These are phyloP conservation scores for Starmerella scarabaei DNA, from an alignment of 805 yeast species.

Conservation along the genomic window DNA sequence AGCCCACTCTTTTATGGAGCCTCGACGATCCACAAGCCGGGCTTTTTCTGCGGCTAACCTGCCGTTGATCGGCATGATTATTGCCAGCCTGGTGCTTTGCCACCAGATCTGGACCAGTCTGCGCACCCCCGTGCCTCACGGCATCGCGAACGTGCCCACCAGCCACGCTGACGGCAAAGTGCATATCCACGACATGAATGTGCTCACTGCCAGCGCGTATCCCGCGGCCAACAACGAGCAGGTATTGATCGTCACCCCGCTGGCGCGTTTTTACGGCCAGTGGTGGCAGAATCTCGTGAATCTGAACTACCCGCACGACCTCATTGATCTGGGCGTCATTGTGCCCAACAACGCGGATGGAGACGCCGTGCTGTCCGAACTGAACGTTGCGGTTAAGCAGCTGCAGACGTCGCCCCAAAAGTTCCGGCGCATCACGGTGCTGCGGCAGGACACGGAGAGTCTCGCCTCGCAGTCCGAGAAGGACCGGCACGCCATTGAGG, in stretches of 20 bases:
- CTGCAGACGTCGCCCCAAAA: conserved; percentile 50
- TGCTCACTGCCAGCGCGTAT: conserved; percentile 53
- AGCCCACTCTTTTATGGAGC: conserved; percentile 14
- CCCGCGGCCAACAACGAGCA: conserved; percentile 69
- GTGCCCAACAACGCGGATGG: conserved; percentile 76
- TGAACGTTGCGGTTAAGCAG: conserved; percentile 64
- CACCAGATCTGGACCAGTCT: conserved; percentile 14
- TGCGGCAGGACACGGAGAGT: conserved; percentile 77
- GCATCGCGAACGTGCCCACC: conserved; percentile 21
- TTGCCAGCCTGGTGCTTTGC: conserved; percentile 8
- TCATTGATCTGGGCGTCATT: conserved; percentile 81
- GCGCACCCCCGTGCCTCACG: conserved; percentile 14
- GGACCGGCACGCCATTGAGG: conserved; percentile 76
- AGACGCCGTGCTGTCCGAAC: conserved; percentile 54
- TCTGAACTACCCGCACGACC: conserved; percentile 69
- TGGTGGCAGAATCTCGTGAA: conserved; percentile 78
- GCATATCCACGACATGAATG: conserved; percentile 45
- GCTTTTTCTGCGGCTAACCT: conserved; percentile 23
- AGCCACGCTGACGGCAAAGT: conserved; percentile 20
- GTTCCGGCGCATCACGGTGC: conserved; percentile 71
- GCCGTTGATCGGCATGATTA: conserved; percentile 15
- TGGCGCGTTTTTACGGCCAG: conserved; percentile 69
- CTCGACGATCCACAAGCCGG: conserved; percentile 11
- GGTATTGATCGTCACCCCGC: conserved; percentile 77
- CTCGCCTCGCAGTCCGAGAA: conserved; percentile 64